phyloP scores from a whole-genome alignment of 2,329 filamentous ascomycete genomes.

The Colletotrichum eleusines region DNA sequence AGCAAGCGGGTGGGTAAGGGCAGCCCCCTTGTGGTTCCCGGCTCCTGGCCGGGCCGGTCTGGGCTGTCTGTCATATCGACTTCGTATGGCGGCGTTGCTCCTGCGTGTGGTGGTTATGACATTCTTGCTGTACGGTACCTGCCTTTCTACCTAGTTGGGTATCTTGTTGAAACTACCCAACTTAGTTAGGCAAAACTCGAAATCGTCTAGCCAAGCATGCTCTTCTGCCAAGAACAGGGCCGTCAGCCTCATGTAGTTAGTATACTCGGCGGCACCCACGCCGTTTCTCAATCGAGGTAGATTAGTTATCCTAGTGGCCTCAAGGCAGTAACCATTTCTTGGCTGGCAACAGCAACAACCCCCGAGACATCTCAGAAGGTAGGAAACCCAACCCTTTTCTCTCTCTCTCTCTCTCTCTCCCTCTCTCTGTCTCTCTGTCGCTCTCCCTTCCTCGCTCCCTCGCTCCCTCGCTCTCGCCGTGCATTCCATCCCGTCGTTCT shows the following conservation, averaged over 20 bases:
- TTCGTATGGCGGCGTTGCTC: slow-evolving; percentile 4
- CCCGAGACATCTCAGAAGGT: slow-evolving; percentile 18
- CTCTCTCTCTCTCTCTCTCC: neutral
- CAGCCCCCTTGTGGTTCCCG: neutral
- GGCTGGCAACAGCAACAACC: neutral
- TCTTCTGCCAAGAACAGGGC: neutral
- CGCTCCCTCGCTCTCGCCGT: neutral
- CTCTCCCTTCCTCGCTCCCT: neutral
- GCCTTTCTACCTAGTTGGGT: no score
- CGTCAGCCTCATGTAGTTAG: neutral
- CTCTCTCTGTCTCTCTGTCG: no score
- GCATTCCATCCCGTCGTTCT: neutral
- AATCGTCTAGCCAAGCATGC: neutral
- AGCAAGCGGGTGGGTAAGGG: neutral
- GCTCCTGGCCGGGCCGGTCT: neutral
- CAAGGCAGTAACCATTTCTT: neutral
- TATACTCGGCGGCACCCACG: neutral
- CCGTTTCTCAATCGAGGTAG: neutral
- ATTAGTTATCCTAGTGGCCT: neutral
- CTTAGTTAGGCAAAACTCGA: no score
- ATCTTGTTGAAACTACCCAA: no score
- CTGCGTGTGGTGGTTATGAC: neutral
- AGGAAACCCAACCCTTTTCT: slow-evolving; percentile 1
- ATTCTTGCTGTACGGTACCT: neutral
- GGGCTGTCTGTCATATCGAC: neutral